phyloP scores from a whole-genome alignment of 78 protist species.

The Polysphondylium violaceum region DNA sequence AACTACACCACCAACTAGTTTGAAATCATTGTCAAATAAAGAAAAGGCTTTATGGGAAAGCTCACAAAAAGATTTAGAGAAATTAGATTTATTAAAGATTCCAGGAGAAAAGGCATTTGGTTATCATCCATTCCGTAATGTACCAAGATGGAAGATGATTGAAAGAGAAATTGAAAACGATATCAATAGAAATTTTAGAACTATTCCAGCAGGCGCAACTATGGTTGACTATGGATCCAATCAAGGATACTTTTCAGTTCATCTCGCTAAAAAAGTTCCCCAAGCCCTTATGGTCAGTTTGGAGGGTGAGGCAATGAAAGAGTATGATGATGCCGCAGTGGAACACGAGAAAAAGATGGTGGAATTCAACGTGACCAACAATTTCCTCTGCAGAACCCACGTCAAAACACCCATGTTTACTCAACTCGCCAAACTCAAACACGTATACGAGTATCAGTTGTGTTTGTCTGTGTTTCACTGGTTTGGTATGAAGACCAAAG shows the following conservation, averaged over 20 bases:
- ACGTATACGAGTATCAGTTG: constrained; percentile 56
- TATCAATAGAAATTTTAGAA: not conserved
- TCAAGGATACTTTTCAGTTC: constrained; percentile 45
- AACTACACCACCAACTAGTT: constrained; percentile 7
- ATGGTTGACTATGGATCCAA: constrained; percentile 68
- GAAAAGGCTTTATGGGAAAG: constrained; percentile 13
- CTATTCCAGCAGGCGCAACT: not conserved
- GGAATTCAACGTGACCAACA: constrained; percentile 8
- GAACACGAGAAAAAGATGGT: constrained; percentile 8
- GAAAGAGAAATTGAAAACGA: constrained; percentile 64
- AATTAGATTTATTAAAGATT: not conserved
- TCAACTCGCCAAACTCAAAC: not conserved
- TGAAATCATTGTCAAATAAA: not conserved
- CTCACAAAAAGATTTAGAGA: constrained; percentile 36
- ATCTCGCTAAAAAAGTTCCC: constrained; percentile 45
- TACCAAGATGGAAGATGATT: constrained; percentile 78
- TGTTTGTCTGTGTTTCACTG: constrained; percentile 69
- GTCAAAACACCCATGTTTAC: constrained; percentile 23
- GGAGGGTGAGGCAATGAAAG: constrained; percentile 55
- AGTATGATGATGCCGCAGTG: constrained; percentile 6
- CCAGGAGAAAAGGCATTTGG: constrained; percentile 17
- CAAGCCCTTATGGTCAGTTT: not conserved
- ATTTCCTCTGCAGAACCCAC: constrained; percentile 35
- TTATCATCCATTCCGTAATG: constrained; percentile 62
- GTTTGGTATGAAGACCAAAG: constrained; percentile 64